A percentile compares a stretch with the other conserved stretches of the same genome.
phyloP scores from a whole-genome alignment of 2,329 filamentous ascomycete species.

The Ambrosiella xylebori region DNA sequence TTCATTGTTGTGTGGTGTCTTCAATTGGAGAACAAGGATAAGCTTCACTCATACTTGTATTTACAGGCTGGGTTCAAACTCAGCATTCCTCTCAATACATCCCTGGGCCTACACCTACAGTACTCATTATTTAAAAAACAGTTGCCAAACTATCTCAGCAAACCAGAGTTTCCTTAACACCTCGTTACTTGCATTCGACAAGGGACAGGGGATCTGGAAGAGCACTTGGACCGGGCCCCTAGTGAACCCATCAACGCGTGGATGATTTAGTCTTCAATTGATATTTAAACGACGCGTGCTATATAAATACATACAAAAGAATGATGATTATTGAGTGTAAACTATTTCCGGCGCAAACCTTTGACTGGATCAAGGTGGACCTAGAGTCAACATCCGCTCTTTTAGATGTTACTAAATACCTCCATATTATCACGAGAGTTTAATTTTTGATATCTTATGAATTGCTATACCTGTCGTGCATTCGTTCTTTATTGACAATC shows the following conservation, averaged over 20 bases:
- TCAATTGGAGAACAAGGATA: not conserved
- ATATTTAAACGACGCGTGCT: not conserved
- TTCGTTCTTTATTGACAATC: not conserved
- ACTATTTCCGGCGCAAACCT: too few species aligned
- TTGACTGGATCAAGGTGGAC: too few species aligned
- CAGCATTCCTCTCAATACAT: not conserved
- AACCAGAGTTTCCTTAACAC: not conserved
- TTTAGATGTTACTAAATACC: too few species aligned
- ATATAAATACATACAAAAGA: not conserved
- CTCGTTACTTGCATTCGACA: not conserved
- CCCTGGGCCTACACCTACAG: not conserved
- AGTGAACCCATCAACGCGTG: not conserved
- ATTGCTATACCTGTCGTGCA: not conserved
- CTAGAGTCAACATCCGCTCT: too few species aligned
- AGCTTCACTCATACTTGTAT: not conserved
- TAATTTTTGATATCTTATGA: not conserved
- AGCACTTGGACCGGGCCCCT: not conserved
- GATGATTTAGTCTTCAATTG: slow-evolving; percentile 11
- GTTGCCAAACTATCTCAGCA: not conserved
- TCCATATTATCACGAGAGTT: not conserved
- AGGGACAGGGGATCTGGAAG: not conserved
- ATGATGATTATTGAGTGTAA: too few species aligned
- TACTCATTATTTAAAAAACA: not conserved
- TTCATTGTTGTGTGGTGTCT: not conserved
- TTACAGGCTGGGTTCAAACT: not conserved